Conservation (phyloP, 257 asterid genomes). For the Asclepias syriaca region DNA sequence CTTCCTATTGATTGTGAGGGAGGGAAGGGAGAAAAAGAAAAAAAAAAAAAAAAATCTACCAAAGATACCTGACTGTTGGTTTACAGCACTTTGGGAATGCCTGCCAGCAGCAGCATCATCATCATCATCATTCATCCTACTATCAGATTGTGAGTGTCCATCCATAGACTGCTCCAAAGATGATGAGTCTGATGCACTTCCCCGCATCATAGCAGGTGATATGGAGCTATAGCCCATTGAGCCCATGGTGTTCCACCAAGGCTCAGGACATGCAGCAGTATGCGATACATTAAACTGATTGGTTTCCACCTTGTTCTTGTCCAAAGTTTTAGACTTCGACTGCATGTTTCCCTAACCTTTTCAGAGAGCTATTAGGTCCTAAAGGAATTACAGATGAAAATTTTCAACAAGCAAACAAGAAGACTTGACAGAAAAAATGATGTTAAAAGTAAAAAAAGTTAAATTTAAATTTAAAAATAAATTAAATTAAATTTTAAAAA, state of each 20-base stretch:
- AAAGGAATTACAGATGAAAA: conserved; percentile 14
- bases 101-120: conserved; percentile 38
- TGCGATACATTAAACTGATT: conserved; percentile 31
- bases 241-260: conserved; percentile 48
- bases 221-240: conserved; percentile 37
- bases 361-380: conserved; percentile 21
- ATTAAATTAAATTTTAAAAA: no score
- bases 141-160: conserved; percentile 64
- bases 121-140: conserved; percentile 52
- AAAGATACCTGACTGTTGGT: conserved; percentile 45
- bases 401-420: conserved; percentile 13
- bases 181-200: conserved; percentile 63
- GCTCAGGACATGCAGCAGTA: conserved; percentile 37
- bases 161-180: conserved; percentile 65
- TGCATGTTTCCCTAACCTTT: conserved; percentile 46
- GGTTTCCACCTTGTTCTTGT: conserved; percentile 41
- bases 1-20: background rate
- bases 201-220: conserved; percentile 40
- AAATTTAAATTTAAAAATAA: no score
- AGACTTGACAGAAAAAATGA: background rate
- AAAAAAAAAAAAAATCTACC: no score
- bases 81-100: conserved; percentile 34
- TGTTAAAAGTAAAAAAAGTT: background rate
- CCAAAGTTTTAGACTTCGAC: conserved; percentile 40
- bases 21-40: background rate